Base-by-base conservation (phyloP, 805 yeast genomes). In the Schwanniomyces sp. region DNA sequence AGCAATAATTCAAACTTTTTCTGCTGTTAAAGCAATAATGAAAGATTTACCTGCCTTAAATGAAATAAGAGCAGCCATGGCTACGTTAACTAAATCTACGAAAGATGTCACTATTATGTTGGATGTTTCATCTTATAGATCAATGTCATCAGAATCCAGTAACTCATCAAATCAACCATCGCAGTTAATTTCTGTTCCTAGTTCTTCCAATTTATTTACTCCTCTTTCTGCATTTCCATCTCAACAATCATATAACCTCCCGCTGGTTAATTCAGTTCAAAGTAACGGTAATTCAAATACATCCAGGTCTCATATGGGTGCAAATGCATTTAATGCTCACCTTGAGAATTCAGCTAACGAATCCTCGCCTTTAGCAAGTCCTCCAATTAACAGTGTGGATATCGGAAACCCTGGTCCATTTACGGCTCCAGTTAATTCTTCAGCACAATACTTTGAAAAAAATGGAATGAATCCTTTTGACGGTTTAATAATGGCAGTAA, bases 51-150 rank as follows among this genome's bases (percentile, higher is more conserved):
- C 96, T 0, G 78, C 85, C 12, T 74, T 92, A 44, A 84, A 86
- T 55, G 96, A 88, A 47, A 85, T 86, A 5, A 73, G 96, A 48
- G 84, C 91, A 7, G 81, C 88, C 5, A 78, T 92, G 67, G 88
- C 96, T 0, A 80, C 83, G 32, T 72, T 92, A 49, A 91, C 97
- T 0, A 83, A 89, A 53, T 87, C 91, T 3, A 89, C 97, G 4
- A 92, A 92, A 59, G 98, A 92, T 59, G 86, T 92, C 12, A 91
- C 97, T 0, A 84, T 89, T n/a, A 75, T 88, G 55, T 69, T 91
- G 38, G 97, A 91, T 61, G 67, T 68, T 4, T 66, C 72, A 1
- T 61, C 71, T 0, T 67, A 68, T 45, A 67, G 65, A 45, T 49
- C 63, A 9, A 61, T 67, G 54, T 54, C 69, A 1, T 54, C 56